Evolutionary conservation across 2,329 filamentous ascomycete genomes (phyloP).

Genomic region (Scedosporium boydii): DNA sequence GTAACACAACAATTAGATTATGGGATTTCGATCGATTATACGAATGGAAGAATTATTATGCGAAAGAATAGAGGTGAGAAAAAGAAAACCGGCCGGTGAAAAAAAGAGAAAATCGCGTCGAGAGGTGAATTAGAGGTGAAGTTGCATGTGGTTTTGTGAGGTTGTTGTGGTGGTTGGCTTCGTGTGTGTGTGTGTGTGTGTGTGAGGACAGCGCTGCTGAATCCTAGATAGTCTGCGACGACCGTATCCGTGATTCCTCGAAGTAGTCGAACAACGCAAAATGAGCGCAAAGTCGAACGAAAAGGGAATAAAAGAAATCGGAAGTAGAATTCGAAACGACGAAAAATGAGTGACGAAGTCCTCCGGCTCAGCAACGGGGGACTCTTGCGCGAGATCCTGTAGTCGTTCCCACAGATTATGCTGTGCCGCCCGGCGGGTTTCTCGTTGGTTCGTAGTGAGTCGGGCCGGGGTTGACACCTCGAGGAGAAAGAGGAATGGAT

Average conservation of each 20-base stretch:
- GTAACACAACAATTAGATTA: constrained; percentile 3
- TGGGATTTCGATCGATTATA: constrained; percentile 3
- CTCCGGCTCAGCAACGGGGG: background rate
- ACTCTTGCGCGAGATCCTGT: background rate
- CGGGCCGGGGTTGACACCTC: background rate
- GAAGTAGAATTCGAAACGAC: background rate
- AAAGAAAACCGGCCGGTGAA: background rate
- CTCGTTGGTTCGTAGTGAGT: background rate
- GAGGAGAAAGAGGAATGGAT: background rate
- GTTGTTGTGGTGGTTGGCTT: background rate
- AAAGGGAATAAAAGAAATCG: background rate
- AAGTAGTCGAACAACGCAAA: background rate
- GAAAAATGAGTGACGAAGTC: background rate
- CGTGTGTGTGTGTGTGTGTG: background rate
- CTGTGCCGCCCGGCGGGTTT: background rate
- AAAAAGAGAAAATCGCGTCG: background rate
- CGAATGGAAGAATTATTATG: constrained; percentile 1
- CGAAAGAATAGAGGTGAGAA: background rate
- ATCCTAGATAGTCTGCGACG: constrained; percentile 1
- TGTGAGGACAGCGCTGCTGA: constrained; percentile 7
- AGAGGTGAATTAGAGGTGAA: background rate
- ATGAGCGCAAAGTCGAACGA: background rate
- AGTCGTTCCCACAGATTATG: background rate
- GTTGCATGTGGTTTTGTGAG: background rate
- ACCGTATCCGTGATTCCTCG: background rate